These are phyloP conservation scores for Ophiostoma populinum DNA, from an alignment of 2,329 filamentous ascomycete genomes.

Conservation along the genomic window DNA sequence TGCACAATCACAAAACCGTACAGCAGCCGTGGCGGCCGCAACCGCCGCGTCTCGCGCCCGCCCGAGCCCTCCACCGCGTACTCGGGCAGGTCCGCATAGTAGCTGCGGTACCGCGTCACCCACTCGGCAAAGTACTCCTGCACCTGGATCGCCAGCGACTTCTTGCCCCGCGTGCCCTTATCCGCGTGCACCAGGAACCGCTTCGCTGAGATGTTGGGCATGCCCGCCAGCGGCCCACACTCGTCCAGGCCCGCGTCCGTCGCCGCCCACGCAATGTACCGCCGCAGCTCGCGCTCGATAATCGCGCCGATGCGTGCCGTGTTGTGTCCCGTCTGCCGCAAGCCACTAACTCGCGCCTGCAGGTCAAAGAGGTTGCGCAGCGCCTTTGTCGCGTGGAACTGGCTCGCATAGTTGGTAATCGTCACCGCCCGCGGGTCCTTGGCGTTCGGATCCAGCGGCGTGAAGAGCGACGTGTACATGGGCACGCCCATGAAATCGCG, in stretches of 20 bases:
- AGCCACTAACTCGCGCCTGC: slow-evolving; percentile 16
- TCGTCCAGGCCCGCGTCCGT: slow-evolving; percentile 16
- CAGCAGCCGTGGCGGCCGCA: slow-evolving; percentile 16
- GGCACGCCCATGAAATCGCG: slow-evolving; percentile 19
- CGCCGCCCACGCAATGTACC: slow-evolving; percentile 18
- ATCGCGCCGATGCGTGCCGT: slow-evolving; percentile 14
- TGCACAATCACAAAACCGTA: slow-evolving; percentile 29
- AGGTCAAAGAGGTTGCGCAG: slow-evolving; percentile 19
- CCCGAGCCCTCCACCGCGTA: background rate
- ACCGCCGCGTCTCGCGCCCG: background rate
- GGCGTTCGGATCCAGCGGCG: slow-evolving; percentile 11
- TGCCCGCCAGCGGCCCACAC: slow-evolving; percentile 8
- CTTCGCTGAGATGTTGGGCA: slow-evolving; percentile 22
- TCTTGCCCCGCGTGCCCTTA: slow-evolving; percentile 1
- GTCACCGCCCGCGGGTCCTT: slow-evolving; percentile 8
- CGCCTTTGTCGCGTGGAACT: slow-evolving; percentile 18
- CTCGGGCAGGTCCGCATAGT: slow-evolving; percentile 9
- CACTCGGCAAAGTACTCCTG: slow-evolving; percentile 10
- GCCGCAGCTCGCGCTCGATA: slow-evolving; percentile 16
- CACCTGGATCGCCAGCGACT: slow-evolving; percentile 8
- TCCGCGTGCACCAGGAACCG: slow-evolving; percentile 5
- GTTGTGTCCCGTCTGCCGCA: slow-evolving; percentile 16
- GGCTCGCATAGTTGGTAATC: slow-evolving; percentile 15
- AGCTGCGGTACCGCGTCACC: slow-evolving; percentile 9
- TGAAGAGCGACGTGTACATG: slow-evolving; percentile 18